Conservation (phyloP, 495 filamentous ascomycete genomes). For the Podospora appendiculata region DNA sequence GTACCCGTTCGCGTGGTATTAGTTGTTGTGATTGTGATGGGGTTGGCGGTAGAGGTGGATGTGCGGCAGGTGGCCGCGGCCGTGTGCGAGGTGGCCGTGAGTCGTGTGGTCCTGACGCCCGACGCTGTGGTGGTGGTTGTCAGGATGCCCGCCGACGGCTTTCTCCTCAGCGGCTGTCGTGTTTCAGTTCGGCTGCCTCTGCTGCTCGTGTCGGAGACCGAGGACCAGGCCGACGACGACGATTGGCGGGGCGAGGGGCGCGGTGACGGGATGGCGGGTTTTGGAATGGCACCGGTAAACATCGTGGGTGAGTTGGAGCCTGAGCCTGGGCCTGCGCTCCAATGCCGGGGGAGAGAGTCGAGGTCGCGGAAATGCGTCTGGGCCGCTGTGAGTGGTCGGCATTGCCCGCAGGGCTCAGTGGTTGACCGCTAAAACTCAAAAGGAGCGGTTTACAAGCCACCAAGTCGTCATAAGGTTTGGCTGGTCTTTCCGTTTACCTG, state of each 20-base stretch:
- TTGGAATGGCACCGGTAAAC: background rate
- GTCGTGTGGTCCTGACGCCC: constrained; percentile 20
- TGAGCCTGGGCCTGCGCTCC: background rate
- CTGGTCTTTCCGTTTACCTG: background rate
- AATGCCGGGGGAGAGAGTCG: background rate
- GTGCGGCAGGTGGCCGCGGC: background rate
- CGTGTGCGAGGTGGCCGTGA: constrained; percentile 15
- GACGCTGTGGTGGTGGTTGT: constrained; percentile 18
- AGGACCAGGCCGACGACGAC: constrained; percentile 6
- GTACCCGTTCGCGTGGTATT: background rate
- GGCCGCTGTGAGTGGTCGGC: background rate
- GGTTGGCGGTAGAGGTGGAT: background rate
- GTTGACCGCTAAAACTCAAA: background rate
- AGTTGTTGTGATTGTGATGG: background rate
- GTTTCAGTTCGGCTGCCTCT: too few species aligned
- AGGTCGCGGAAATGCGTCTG: background rate
- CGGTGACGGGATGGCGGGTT: background rate
- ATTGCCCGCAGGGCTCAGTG: background rate
- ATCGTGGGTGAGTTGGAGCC: background rate
- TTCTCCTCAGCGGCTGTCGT: constrained; percentile 7
- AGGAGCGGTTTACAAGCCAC: background rate
- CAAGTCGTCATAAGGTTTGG: background rate
- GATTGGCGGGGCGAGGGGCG: background rate
- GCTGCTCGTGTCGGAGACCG: background rate
- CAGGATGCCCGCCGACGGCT: constrained; percentile 23